Base-by-base conservation (phyloP, 805 yeast species). In the Komagataella kurtzmanii region DNA sequence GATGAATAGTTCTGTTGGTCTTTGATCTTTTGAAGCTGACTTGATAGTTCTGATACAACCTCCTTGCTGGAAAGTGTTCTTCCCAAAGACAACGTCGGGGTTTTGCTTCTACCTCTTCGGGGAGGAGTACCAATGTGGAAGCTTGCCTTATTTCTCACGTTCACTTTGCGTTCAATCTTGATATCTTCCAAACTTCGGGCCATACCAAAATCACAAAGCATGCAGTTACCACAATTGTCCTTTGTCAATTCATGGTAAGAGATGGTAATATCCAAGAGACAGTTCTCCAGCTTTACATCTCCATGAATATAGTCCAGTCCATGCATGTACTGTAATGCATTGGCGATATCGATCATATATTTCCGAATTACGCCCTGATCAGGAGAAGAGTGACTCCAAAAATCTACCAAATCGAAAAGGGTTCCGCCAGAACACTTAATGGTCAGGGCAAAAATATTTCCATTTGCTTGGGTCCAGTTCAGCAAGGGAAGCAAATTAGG, bases 141-240 rank as follows among this genome's bases (percentile, higher is more conserved):
- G 6, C 30, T 4, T 45, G 50, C 30, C 46, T 44, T 24, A 49
- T n/a, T 17, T n/a, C 40, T 18, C 8, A 24, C 14, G 21, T 17
- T 14, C 14, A 30, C 49, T 24, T 47, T 44, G n/a, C 24, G 40
- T 10, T 18, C 50, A 7, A 21, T 17, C 7, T 36, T 46, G 21
- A 17, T 53, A n/a, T 54, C 54, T 52, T 56, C 54, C 51, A 56
- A 57, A 54, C 57, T 61, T 50, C 59, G 56, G 2, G 80, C 68
- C 95, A 90, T 87, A 4, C 98, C 98, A 68, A 90, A 90, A 66
- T 90, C 98, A 67, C 97, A 87, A 6, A 90, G 62, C 23, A 83
- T 61, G 40, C 40, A 30, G 40, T 10, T 10, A 14, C 40, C 40
- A 30, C 40, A 30, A 55, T 87, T 71, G 51, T 63, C 59, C 10